Conservation (phyloP, 495 filamentous ascomycete genomes). For the Tuber indicum region DNA sequence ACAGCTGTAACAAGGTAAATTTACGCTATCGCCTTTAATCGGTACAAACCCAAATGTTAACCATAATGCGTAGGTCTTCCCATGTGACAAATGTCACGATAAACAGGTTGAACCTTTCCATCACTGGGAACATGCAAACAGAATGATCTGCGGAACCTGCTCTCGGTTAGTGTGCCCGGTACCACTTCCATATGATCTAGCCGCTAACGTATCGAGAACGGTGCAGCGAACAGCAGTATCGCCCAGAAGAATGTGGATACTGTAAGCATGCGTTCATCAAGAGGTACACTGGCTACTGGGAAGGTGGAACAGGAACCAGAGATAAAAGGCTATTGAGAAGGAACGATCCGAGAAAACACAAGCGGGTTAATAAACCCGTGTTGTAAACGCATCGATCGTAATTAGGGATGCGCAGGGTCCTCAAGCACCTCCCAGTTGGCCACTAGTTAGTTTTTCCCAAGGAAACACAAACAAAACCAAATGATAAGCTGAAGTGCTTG, state of each 20-base stretch:
- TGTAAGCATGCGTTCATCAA: constrained; percentile 71
- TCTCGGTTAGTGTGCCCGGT: constrained; percentile 42
- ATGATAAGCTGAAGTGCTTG: neutral
- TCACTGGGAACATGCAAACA: constrained; percentile 72
- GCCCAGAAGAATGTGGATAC: constrained; percentile 69
- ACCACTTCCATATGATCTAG: neutral
- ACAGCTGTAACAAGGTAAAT: constrained; percentile 43
- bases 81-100: constrained; percentile 85
- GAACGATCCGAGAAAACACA: constrained; percentile 69
- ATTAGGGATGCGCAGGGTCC: neutral
- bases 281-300: constrained; percentile 73
- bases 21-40: neutral
- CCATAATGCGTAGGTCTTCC: constrained; percentile 52
- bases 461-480: neutral
- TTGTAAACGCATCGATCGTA: neutral
- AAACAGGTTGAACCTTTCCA: constrained; percentile 55
- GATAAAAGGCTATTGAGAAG: constrained; percentile 63
- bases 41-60: neutral
- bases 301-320: constrained; percentile 68
- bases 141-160: constrained; percentile 84
- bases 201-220: neutral
- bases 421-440: neutral
- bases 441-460: neutral
- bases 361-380: constrained; percentile 46
- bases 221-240: constrained; percentile 68